phyloP scores from a whole-genome alignment of 1,284 basidiomycete genomes.

The Apiotrichum gracile region DNA sequence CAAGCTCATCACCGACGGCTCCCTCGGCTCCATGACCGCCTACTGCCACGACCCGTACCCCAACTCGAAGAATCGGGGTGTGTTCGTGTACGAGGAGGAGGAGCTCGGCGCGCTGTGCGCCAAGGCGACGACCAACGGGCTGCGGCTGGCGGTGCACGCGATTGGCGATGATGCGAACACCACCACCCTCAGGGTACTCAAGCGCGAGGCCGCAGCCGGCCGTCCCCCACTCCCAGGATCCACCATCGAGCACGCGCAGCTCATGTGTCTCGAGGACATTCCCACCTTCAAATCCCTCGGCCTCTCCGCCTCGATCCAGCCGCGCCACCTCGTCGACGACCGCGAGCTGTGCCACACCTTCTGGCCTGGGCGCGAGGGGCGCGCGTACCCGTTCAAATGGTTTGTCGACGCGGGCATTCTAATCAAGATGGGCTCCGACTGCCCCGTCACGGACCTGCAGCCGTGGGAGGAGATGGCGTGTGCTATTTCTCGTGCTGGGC shows the following conservation, averaged over 20 bases:
- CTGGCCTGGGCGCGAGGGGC: slow-evolving; percentile 33
- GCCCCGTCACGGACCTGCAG: slow-evolving; percentile 33
- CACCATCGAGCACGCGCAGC: slow-evolving; percentile 42
- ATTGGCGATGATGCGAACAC: slow-evolving; percentile 38
- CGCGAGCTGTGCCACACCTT: slow-evolving; percentile 29
- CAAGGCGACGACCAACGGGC: slow-evolving; percentile 17
- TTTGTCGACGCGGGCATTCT: slow-evolving; percentile 31
- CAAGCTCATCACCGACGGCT: slow-evolving; percentile 33
- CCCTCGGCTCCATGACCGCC: slow-evolving; percentile 25
- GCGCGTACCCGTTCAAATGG: slow-evolving; percentile 32
- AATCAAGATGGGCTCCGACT: slow-evolving; percentile 36
- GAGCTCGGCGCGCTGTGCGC: slow-evolving; percentile 22
- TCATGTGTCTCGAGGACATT: slow-evolving; percentile 24
- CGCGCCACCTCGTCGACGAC: slow-evolving; percentile 40
- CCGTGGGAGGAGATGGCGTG: slow-evolving; percentile 40
- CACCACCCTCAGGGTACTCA: slow-evolving; percentile 25
- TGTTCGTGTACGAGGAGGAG: slow-evolving; percentile 16
- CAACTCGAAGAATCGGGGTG: slow-evolving; percentile 20
- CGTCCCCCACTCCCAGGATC: slow-evolving; percentile 21
- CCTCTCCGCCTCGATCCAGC: slow-evolving; percentile 38
- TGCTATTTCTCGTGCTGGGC: slow-evolving; percentile 18
- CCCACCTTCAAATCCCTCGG: slow-evolving; percentile 26
- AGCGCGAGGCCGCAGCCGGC: slow-evolving; percentile 6
- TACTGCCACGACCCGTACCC: slow-evolving; percentile 39
- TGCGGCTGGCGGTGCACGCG: slow-evolving; percentile 36